These are phyloP conservation scores for Nitzschia sp. DNA, from an alignment of 108 stramenopile genomes.

Conservation along the genomic window DNA sequence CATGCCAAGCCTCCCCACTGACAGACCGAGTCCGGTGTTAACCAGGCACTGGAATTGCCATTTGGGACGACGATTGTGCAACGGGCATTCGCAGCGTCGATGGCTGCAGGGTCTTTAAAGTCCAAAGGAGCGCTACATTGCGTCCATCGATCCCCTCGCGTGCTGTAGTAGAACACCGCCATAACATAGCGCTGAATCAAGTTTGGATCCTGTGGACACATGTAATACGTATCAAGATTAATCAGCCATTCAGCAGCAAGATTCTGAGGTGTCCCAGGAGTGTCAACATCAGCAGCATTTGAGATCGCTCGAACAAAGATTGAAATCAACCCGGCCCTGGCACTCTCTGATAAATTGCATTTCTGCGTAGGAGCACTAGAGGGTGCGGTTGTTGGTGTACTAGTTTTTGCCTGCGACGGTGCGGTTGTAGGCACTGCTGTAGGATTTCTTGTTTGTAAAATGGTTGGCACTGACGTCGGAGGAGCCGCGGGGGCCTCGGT, in stretches of 20 bases:
- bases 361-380: slow-evolving; percentile 22
- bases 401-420: slow-evolving; percentile 11
- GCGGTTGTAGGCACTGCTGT: slow-evolving; percentile 6
- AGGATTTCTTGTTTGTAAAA: background rate
- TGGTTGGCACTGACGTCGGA: slow-evolving; percentile 6
- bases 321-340: slow-evolving; percentile 33
- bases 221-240: slow-evolving; percentile 42
- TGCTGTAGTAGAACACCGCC: slow-evolving; percentile 56
- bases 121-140: slow-evolving; percentile 61
- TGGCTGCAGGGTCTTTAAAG: slow-evolving; percentile 14
- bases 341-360: slow-evolving; percentile 43
- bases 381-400: background rate
- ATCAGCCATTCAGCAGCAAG: slow-evolving; percentile 52
- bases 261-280: slow-evolving; percentile 44
- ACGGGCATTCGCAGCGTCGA: slow-evolving; percentile 44
- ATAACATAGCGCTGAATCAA: slow-evolving; percentile 54
- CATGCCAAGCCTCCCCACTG: slow-evolving; percentile 72
- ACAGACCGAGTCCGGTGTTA: slow-evolving; percentile 57
- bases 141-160: slow-evolving; percentile 56
- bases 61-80: slow-evolving; percentile 39
- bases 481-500: slow-evolving; percentile 3
- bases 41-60: slow-evolving; percentile 52
- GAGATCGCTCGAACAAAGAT: slow-evolving; percentile 37
- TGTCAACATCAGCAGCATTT: slow-evolving; percentile 24
- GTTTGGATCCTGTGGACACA: slow-evolving; percentile 47